These are phyloP conservation scores for Eucalyptus viminalis DNA, from an alignment of 345 rosid species.

Conservation along the genomic window DNA sequence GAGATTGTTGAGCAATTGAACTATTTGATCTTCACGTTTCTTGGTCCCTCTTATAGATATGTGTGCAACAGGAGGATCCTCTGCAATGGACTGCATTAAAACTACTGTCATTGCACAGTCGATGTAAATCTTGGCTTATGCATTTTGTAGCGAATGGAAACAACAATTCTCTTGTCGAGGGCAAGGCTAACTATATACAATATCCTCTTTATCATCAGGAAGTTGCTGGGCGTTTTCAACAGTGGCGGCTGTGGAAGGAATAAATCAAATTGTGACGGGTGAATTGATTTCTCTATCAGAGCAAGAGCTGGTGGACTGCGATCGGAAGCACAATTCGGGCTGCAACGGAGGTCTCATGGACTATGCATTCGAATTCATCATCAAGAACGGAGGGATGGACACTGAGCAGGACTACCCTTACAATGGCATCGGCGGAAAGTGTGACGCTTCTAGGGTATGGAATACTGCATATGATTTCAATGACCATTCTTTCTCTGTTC, in stretches of 20 bases:
- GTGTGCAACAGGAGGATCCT: background rate
- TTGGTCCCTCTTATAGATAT: background rate
- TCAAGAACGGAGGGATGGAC: constrained; percentile 61
- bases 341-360: constrained; percentile 95
- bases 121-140: background rate
- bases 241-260: constrained; percentile 78
- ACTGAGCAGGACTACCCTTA: constrained; percentile 76
- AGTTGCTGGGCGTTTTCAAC: constrained; percentile 98
- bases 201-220: constrained; percentile 20
- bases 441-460: constrained; percentile 48
- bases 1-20: background rate
- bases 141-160: background rate
- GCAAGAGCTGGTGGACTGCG: constrained; percentile 90
- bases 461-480: background rate
- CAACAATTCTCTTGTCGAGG: background rate
- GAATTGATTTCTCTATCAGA: constrained; percentile 62
- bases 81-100: background rate
- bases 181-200: background rate
- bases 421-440: constrained; percentile 40
- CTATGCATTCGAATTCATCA: constrained; percentile 65
- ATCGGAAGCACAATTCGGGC: constrained; percentile 52
- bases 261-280: constrained; percentile 69
- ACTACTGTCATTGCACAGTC: background rate
- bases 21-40: background rate
- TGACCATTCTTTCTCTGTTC: background rate